Evolutionary conservation across 2,329 filamentous ascomycete species (phyloP), one percentile per base, ranked within the genome.

Genomic region (Pestalotiopsis sp.): DNA sequence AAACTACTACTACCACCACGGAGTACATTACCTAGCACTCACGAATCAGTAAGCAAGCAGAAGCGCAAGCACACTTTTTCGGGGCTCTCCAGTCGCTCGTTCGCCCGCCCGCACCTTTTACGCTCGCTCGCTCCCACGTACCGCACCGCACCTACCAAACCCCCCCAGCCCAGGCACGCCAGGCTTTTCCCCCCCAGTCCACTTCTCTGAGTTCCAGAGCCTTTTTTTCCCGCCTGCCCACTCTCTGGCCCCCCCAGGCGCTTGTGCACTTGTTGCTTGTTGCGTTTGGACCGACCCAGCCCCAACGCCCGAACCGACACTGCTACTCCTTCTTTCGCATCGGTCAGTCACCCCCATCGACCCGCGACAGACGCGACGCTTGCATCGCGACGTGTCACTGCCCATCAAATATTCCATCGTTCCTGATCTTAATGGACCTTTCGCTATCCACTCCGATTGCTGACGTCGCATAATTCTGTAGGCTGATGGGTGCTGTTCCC

Each of bases 401-500:
- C 62, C 83, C 85, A 76, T 80, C 81, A 75, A 79, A 80, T 68
- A 72, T 77, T 76, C 69, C 67, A 78, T 75, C 69, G 68, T 72
- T 74, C 75, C 72, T 72, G 78, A 82, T 82, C 78, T 84, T 76
- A 77, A 82, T 84, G 82, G 78, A 81, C 77, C 76, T 73, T 74
- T 80, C 75, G 74, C 76, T 71, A 68, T 75, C 61, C 60, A 78
- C 77, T 81, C 76, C 82, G 74, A 77, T 78, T 77, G 73, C 75
- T 77, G 80, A 87, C 84, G 76, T 79, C 77, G 78, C 76, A 77
- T 80, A 67, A 75, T 80, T 9, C 69, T 71, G 75, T 77, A 78
- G 79, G 80, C 82, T 82, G 81, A 85, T 85, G 83, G 83, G 84
- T 83, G 80, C 77, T 64, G 13, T 60, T 66, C 64, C 64, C 56